Base-by-base conservation (phyloP, 1,284 basidiomycete species). In the Trichosporon asahii region DNA sequence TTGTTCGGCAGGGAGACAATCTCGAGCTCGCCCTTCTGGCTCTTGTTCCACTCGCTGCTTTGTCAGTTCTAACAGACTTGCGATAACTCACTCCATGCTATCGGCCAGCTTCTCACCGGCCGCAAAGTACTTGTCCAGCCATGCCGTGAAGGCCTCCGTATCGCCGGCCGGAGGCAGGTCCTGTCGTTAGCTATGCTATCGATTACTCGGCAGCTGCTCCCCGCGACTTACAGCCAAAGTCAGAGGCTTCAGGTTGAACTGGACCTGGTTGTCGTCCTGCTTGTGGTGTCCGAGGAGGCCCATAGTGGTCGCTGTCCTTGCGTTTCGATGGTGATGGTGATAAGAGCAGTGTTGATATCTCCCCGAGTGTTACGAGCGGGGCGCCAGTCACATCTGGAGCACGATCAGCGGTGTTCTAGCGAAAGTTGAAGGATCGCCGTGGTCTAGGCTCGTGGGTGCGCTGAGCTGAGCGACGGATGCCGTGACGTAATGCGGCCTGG, bases 71-170 rank as follows among this genome's bases (percentile, higher is more conserved):
- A 15, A 3, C 57, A 14, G 2, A 21, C 12, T 8, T n/a, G 4
- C 35, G 35, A n/a, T 31, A 2, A 73, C 78, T 69, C 73, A 81
- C 79, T 73, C 67, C 75, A 81, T 79, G 1, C 74, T 70, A 11
- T 72, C 71, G 0, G 69, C 70, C 4, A 81, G 66, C 64, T 75
- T 67, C 23, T 71, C 46, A 7, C 78, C 79, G 2, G 69, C 68
- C 0, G 68, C 73, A 65, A 81, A 81, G 66, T 78, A 65, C 15
- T 64, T 71, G 64, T 80, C 74, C 46, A 80, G 71, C 68, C 78
- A 80, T 8, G 65, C 60, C n/a, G 70, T 64, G 63, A 81, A 80
- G 64, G 74, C 78, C 4, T 68, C 65, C 11, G 73, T 55, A 2
- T 63, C 46, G 57, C 57, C 57, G 0, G 76, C 65, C 14, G 76